These are phyloP conservation scores for Colletotrichum sp. DNA, from an alignment of 2,329 filamentous ascomycete species.

Conservation along the genomic window DNA sequence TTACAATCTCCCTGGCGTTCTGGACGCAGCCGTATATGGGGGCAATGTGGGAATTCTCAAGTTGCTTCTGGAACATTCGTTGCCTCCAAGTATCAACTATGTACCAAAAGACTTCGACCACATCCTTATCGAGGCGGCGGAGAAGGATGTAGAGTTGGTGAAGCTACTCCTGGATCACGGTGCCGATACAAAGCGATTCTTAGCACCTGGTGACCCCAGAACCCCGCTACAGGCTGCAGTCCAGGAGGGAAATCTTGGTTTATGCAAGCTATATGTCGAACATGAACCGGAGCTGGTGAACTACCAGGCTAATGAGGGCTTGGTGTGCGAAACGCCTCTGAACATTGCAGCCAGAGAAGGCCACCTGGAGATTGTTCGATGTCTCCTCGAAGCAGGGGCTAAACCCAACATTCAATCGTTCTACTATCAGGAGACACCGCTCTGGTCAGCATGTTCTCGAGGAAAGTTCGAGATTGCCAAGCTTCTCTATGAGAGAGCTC, in stretches of 20 bases:
- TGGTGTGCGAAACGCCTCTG: conserved; percentile 22
- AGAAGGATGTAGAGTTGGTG: conserved; percentile 15
- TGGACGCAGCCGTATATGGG: conserved; percentile 1
- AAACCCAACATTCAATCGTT: conserved; percentile 1
- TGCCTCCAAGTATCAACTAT: conserved; percentile 23
- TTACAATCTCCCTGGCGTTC: conserved; percentile 11
- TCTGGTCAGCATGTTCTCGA: conserved; percentile 21
- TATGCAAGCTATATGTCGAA: conserved; percentile 23
- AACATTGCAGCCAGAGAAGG: conserved; percentile 19
- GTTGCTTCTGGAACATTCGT: conserved; percentile 19
- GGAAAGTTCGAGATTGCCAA: conserved; percentile 21
- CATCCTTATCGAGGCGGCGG: conserved; percentile 9
- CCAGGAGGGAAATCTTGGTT: conserved; percentile 8
- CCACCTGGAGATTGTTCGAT: conserved; percentile 10
- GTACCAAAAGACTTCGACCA: background rate
- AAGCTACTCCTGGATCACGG: conserved; percentile 23
- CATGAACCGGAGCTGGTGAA: conserved; percentile 25
- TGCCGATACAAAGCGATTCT: conserved; percentile 22
- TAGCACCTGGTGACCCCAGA: background rate
- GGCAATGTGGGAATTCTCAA: conserved; percentile 13
- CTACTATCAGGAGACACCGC: conserved; percentile 22
- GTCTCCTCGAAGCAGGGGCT: conserved; percentile 26
- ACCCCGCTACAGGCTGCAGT: conserved; percentile 25
- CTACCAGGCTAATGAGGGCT: conserved; percentile 14
- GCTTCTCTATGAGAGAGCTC: conserved; percentile 21